Base-by-base conservation (phyloP, 805 yeast genomes). In the Barnettozyma botsteinii region DNA sequence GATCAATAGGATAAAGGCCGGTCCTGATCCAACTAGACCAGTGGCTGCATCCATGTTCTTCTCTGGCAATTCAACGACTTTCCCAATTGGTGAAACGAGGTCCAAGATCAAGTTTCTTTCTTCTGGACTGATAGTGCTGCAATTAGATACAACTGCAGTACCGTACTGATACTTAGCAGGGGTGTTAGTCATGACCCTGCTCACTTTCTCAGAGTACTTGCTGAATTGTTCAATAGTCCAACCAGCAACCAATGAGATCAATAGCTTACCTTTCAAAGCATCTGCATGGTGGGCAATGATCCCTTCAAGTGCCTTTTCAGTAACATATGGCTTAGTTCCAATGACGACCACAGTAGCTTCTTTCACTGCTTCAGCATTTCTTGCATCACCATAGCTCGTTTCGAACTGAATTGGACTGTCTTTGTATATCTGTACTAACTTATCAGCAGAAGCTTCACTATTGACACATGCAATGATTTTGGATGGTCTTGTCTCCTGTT, bases 121-220 rank as follows among this genome's bases (percentile, higher is more conserved):
- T 33, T 66, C 65, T 23, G 56, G 52, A 27, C 64, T 66, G 15
- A 79, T 80, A 10, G 61, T 62, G 3, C 62, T 47, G 9, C 91
- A 77, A 55, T 85, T 79, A 3, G 96, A 75, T n/a, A 93, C 79
- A 29, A 87, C 88, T 10, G 98, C 96, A 72, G 91, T 87, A 37
- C 98, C 98, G 51, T 81, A 77, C 18, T 97, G 96, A 60, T 75
- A 85, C 60, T 81, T 81, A 15, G 96, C 94, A 4, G 99, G 97
- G 0, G 98, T 93, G 65, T 91, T 93, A 33, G 99, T 91, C 95
- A 94, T 89, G n/a, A 94, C 95, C 47, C 95, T 75, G 18, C 94
- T 85, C 24, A 91, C 79, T 43, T 70, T 66, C 37, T 58, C 43
- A 9, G 85, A 67, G 52, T 77, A 73, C 1, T 59, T 54, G 15